phyloP scores from a whole-genome alignment of 345 rosid genomes.

The Citrus australasica region DNA sequence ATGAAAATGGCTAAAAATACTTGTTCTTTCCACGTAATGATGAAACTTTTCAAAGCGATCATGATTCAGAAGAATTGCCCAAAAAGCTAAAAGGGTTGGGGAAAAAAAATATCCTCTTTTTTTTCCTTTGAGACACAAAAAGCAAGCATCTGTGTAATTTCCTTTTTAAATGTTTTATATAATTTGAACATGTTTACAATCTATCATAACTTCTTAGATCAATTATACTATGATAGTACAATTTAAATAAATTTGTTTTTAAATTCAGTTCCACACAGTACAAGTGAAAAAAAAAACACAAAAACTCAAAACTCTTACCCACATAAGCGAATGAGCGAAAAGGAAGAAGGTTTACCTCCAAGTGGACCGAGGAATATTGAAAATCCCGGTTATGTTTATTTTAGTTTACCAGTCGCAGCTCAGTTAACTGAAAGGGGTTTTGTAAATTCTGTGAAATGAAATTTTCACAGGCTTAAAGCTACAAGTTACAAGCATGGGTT shows the following conservation, averaged over 20 bases:
- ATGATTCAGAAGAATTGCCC: slow-evolving; percentile 39
- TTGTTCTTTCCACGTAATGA: slow-evolving; percentile 37
- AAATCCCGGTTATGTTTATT: not conserved
- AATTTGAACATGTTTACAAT: too few relatives aligned
- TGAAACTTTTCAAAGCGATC: slow-evolving; percentile 42
- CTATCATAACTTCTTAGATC: too few relatives aligned
- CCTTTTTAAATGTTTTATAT: too few relatives aligned
- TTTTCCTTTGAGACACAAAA: slow-evolving; percentile 5
- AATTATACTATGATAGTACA: too few relatives aligned
- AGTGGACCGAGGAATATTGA: not conserved
- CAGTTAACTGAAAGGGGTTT: not conserved
- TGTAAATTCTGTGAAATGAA: not conserved
- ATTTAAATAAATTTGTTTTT: too few relatives aligned
- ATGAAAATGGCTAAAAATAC: slow-evolving; percentile 14
- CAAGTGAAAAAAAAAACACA: too few relatives aligned
- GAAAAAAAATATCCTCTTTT: not conserved
- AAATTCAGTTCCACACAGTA: too few relatives aligned
- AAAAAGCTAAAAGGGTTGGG: slow-evolving; percentile 15
- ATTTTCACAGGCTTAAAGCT: slow-evolving; percentile 16
- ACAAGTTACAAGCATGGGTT: slow-evolving; percentile 28
- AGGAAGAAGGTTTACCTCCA: too few relatives aligned
- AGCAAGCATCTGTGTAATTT: slow-evolving; percentile 11
- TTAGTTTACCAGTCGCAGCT: not conserved
- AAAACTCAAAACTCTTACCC: too few relatives aligned
- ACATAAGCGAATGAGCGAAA: too few relatives aligned